These are phyloP conservation scores for Lactifluus volemus DNA, from an alignment of 768 basidiomycete genomes.

Conservation along the genomic window DNA sequence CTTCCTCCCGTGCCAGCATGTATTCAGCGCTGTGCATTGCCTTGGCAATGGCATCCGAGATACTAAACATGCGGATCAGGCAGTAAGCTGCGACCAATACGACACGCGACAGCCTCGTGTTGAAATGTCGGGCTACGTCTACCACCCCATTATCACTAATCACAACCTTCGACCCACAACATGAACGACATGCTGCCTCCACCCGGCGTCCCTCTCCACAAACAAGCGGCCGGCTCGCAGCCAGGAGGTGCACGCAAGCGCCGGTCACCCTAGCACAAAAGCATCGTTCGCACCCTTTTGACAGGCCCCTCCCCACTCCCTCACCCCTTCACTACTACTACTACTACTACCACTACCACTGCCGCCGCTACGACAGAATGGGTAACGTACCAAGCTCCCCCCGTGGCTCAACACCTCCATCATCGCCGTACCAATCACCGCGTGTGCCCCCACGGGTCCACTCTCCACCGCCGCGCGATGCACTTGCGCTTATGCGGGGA, in stretches of 20 bases:
- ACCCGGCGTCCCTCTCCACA: constrained; percentile 10
- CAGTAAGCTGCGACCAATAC: constrained; percentile 3
- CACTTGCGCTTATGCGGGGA: constrained; percentile 15
- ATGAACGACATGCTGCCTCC: constrained; percentile 17
- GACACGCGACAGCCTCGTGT: constrained; percentile 13
- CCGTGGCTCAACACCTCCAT: constrained; percentile 11
- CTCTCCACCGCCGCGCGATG: constrained; percentile 13
- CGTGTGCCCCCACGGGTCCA: constrained; percentile 10
- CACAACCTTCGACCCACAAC: constrained; percentile 2
- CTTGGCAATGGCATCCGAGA: not conserved
- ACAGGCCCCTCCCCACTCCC: not conserved
- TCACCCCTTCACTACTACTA: not conserved
- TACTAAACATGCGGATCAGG: constrained; percentile 6
- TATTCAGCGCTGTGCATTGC: not conserved
- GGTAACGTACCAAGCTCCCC: constrained; percentile 15
- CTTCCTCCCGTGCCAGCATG: not conserved
- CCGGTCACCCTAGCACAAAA: constrained; percentile 11
- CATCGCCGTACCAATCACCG: constrained; percentile 4
- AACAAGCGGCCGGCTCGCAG: constrained; percentile 1
- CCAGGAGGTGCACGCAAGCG: constrained; percentile 11
- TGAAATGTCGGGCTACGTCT: constrained; percentile 1
- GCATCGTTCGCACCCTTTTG: not conserved
- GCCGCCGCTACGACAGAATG: constrained; percentile 9
- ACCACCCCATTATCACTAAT: constrained; percentile 10
- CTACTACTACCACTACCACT: not conserved